phyloP scores from a whole-genome alignment of 108 stramenopile genomes.

The Phaeodactylum tricornutum region DNA sequence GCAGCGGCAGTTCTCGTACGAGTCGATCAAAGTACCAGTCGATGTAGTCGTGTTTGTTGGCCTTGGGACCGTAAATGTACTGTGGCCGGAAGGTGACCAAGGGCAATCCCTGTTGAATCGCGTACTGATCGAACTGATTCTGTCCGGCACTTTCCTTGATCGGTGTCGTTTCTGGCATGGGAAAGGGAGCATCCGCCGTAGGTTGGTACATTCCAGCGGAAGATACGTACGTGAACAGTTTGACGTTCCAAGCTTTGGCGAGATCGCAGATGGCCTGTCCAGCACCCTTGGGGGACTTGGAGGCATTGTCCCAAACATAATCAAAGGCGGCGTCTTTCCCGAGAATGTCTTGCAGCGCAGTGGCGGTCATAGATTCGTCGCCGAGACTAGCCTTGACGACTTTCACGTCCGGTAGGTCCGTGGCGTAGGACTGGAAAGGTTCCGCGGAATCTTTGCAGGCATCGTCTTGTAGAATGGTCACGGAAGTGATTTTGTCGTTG shows the following conservation, averaged over 20 bases:
- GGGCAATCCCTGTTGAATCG: slow-evolving; percentile 51
- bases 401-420: slow-evolving; percentile 64
- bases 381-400: slow-evolving; percentile 58
- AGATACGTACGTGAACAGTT: slow-evolving; percentile 62
- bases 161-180: slow-evolving; percentile 75
- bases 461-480: slow-evolving; percentile 79
- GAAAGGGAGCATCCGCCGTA: slow-evolving; percentile 30
- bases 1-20: slow-evolving; percentile 39
- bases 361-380: slow-evolving; percentile 62
- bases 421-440: slow-evolving; percentile 62
- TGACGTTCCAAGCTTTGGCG: slow-evolving; percentile 61
- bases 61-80: slow-evolving; percentile 72
- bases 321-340: slow-evolving; percentile 38
- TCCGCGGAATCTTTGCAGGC: slow-evolving; percentile 59
- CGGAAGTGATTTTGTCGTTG: slow-evolving; percentile 57
- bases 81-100: slow-evolving; percentile 75
- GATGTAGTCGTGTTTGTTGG: slow-evolving; percentile 78
- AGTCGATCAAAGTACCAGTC: slow-evolving; percentile 82
- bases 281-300: slow-evolving; percentile 55
- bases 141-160: slow-evolving; percentile 71
- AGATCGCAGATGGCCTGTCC: slow-evolving; percentile 59
- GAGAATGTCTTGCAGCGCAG: slow-evolving; percentile 32
- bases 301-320: slow-evolving; percentile 80
- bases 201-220: slow-evolving; percentile 77
- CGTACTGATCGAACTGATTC: slow-evolving; percentile 49